These are phyloP conservation scores for Paraphoma sp. DNA, from an alignment of 2,329 filamentous ascomycete genomes.

Conservation along the genomic window DNA sequence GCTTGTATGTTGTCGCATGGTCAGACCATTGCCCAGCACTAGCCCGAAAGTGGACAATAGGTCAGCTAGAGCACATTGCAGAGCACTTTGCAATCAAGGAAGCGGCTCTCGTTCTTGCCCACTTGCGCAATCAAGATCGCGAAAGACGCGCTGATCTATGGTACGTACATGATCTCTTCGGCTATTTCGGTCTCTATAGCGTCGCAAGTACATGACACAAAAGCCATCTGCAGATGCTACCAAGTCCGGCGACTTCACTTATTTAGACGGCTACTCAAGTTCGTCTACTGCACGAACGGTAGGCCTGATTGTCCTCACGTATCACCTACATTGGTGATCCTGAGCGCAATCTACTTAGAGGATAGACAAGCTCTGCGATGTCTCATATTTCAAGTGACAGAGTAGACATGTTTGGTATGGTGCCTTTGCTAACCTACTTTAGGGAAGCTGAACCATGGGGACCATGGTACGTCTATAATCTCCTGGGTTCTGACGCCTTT, in stretches of 20 bases:
- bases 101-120: slow-evolving; percentile 12
- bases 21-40: slow-evolving; percentile 6
- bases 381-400: neutral
- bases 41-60: slow-evolving; percentile 10
- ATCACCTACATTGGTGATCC: no score
- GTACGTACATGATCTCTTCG: slow-evolving; percentile 6
- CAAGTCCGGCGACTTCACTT: no score
- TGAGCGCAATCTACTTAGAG: no score
- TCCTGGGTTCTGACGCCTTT: neutral
- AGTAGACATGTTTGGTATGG: neutral
- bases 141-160: slow-evolving; percentile 1
- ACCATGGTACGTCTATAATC: neutral
- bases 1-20: slow-evolving; percentile 22
- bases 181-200: neutral
- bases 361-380: neutral
- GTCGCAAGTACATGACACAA: neutral
- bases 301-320: no score
- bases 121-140: slow-evolving; percentile 6
- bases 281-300: no score
- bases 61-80: slow-evolving; percentile 17
- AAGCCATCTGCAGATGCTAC: no score
- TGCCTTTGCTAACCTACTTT: no score
- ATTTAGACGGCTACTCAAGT: no score
- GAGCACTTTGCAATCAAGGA: slow-evolving; percentile 26
- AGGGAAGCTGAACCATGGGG: neutral